These are phyloP conservation scores for Dictyophora rubrovolvata DNA, from an alignment of 768 basidiomycete genomes.

Conservation along the genomic window DNA sequence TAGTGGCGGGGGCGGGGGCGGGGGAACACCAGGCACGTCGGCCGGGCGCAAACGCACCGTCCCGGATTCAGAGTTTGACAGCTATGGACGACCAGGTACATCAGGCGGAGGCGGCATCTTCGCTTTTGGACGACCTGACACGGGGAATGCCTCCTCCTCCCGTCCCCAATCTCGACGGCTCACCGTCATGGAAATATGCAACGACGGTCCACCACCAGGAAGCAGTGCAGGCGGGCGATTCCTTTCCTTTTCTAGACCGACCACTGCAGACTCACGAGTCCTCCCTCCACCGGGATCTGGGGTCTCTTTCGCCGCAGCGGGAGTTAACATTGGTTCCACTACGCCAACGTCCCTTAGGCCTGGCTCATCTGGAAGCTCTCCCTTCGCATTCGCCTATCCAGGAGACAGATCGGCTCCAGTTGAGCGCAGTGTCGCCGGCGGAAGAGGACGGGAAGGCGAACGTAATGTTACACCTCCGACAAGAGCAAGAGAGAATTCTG, in stretches of 20 bases:
- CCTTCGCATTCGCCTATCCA: slow-evolving; percentile 3
- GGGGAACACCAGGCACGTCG: slow-evolving; percentile 2
- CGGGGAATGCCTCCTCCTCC: slow-evolving; percentile 53
- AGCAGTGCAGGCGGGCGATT: slow-evolving; percentile 19
- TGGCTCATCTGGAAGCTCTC: background rate
- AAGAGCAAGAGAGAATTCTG: background rate
- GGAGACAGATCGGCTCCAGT: background rate
- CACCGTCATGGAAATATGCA: slow-evolving; percentile 84
- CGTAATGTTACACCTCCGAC: background rate
- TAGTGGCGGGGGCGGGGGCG: slow-evolving; percentile 18
- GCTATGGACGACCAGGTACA: slow-evolving; percentile 5
- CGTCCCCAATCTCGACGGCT: slow-evolving; percentile 71
- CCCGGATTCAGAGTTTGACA: slow-evolving; percentile 18
- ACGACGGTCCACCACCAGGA: slow-evolving; percentile 46
- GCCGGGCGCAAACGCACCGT: slow-evolving; percentile 28
- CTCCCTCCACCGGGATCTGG: slow-evolving; percentile 1
- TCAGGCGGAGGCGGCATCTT: slow-evolving; percentile 23
- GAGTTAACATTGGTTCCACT: background rate
- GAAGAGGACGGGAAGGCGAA: background rate
- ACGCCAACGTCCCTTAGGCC: background rate
- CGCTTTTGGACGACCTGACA: slow-evolving; percentile 55
- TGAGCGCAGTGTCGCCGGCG: background rate
- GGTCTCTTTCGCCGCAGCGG: background rate
- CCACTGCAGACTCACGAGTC: slow-evolving; percentile 3
- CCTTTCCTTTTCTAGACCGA: slow-evolving; percentile 4